Percentiles rank a stretch among this genome's conserved stretches.
Evolutionary conservation across 768 basidiomycete genomes (phyloP).

Genomic region (Phaffia australis): DNA sequence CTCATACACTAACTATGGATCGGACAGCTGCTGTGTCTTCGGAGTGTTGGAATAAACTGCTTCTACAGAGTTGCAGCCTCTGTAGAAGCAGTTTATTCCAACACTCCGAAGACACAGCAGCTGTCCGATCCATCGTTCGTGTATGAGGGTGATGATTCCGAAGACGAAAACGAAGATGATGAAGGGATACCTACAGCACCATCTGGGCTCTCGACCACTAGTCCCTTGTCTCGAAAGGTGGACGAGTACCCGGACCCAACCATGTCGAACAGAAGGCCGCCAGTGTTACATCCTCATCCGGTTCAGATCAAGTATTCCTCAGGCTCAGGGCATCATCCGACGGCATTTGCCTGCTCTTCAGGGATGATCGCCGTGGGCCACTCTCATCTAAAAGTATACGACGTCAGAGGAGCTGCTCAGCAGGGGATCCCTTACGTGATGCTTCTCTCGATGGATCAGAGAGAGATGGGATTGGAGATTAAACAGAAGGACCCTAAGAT

Average conservation of each 20-base stretch:
- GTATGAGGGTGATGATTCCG: neutral
- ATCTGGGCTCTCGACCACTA: too few species aligned
- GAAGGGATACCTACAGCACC: too few species aligned
- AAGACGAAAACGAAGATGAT: neutral
- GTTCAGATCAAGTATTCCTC: slow-evolving; percentile 24
- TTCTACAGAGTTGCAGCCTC: neutral
- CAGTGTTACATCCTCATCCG: slow-evolving; percentile 35
- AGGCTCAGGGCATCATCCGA: slow-evolving; percentile 30
- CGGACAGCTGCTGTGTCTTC: neutral
- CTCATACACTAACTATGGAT: neutral
- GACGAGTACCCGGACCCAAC: slow-evolving; percentile 42
- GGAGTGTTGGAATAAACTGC: neutral
- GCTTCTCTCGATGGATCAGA: slow-evolving; percentile 44
- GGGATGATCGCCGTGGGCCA: slow-evolving; percentile 36
- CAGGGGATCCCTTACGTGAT: slow-evolving; percentile 42
- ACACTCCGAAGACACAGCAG: neutral
- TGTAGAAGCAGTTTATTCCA: neutral
- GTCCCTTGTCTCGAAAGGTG: too few species aligned
- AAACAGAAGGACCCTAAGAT: slow-evolving; percentile 57
- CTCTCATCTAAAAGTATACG: slow-evolving; percentile 37
- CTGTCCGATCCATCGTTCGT: neutral
- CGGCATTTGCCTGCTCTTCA: slow-evolving; percentile 38
- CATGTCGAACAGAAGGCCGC: slow-evolving; percentile 40
- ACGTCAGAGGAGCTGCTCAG: slow-evolving; percentile 30
- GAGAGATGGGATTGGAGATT: slow-evolving; percentile 46